A percentile compares a stretch with the other conserved stretches of the same genome.
Conservation (phyloP, 345 rosid species). For the Bruguiera sexangula region DNA sequence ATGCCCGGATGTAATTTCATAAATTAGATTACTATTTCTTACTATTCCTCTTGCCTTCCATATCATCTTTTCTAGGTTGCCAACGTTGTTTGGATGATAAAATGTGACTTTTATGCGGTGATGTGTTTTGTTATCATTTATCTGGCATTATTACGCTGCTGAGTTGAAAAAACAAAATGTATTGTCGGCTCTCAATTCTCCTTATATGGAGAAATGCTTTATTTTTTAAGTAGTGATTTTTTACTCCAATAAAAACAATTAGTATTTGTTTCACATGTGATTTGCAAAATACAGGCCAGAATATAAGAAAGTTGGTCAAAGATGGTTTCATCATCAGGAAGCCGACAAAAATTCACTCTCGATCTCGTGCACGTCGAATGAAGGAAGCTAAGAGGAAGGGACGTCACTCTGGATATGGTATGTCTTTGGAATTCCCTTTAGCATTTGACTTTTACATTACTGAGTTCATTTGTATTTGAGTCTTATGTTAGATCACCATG, state of each 20-base stretch:
- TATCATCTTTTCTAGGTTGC: too few species aligned
- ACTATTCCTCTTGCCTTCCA: too few species aligned
- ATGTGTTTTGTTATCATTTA: too few species aligned
- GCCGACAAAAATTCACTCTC: slow-evolving; percentile 96
- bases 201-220: not conserved
- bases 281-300: slow-evolving; percentile 54
- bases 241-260: not conserved
- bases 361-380: slow-evolving; percentile 81
- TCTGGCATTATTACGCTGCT: too few species aligned
- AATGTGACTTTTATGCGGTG: too few species aligned
- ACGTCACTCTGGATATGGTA: slow-evolving; percentile 96
- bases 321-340: slow-evolving; percentile 96
- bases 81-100: too few species aligned
- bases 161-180: too few species aligned
- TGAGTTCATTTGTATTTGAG: too few species aligned
- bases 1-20: too few species aligned
- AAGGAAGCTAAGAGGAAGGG: slow-evolving; percentile 92
- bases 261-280: not conserved
- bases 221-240: not conserved
- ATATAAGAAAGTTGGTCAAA: slow-evolving; percentile 92
- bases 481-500: too few species aligned
- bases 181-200: too few species aligned
- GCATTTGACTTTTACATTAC: not conserved
- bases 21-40: too few species aligned
- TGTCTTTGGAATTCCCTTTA: not conserved